phyloP scores from a whole-genome alignment of 352 stramenopile genomes.

The Pythium vanterpoolii region DNA sequence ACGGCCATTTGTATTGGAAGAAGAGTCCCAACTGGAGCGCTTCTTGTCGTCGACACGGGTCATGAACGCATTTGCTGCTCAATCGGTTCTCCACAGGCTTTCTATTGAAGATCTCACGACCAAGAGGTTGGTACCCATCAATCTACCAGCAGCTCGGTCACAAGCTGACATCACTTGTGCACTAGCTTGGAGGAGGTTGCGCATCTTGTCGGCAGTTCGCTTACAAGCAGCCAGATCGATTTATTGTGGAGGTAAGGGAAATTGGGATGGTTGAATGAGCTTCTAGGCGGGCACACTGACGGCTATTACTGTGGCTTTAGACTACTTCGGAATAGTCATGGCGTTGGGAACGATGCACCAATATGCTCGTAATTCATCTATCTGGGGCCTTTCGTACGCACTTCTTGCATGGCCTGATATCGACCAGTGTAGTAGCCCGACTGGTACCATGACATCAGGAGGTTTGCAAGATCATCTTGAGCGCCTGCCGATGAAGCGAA shows the following conservation, averaged over 20 bases:
- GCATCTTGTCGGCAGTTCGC: neutral
- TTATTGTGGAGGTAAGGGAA: conserved; percentile 15
- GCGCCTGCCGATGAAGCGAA: neutral
- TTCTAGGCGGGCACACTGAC: neutral
- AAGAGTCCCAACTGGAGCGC: conserved; percentile 71
- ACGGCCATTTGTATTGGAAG: conserved; percentile 65
- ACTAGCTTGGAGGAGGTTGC: conserved; percentile 7
- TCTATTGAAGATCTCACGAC: conserved; percentile 51
- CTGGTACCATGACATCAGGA: conserved; percentile 84
- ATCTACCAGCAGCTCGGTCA: neutral
- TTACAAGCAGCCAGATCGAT: conserved; percentile 1
- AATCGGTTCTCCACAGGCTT: conserved; percentile 68
- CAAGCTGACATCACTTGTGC: neutral
- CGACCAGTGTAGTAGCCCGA: conserved; percentile 79
- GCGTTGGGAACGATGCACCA: conserved; percentile 8
- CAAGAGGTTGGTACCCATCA: conserved; percentile 27
- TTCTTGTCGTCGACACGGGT: conserved; percentile 69
- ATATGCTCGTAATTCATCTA: conserved; percentile 1
- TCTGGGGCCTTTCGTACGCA: conserved; percentile 23
- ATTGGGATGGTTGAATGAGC: neutral
- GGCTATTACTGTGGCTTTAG: neutral
- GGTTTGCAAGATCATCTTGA: conserved; percentile 57
- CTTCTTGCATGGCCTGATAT: conserved; percentile 78
- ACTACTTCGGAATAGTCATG: conserved; percentile 8
- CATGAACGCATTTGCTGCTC: conserved; percentile 57